Percentiles rank a stretch among this genome's conserved stretches.
Evolutionary conservation across 495 filamentous ascomycete genomes (phyloP).

Genomic region (Zalerion maritima): DNA sequence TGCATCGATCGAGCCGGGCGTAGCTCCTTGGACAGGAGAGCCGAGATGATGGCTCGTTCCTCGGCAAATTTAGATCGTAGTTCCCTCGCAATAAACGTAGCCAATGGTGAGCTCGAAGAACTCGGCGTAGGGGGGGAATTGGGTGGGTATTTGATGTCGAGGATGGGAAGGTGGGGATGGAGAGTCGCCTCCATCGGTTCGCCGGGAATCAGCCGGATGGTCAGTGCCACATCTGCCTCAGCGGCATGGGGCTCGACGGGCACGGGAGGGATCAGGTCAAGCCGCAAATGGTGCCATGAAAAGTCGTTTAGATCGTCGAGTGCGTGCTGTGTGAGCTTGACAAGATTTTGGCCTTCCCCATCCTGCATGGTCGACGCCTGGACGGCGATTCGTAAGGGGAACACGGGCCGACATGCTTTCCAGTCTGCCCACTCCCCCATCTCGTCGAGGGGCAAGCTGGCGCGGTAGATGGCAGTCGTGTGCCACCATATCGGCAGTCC

Average conservation of each 20-base stretch:
- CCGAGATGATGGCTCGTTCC: constrained; percentile 77
- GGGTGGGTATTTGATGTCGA: constrained; percentile 69
- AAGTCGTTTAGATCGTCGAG: constrained; percentile 87
- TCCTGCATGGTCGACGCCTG: constrained; percentile 52
- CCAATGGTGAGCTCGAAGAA: constrained; percentile 58
- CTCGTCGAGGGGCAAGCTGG: constrained; percentile 62
- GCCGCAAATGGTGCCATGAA: constrained; percentile 72
- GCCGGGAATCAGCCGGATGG: constrained; percentile 52
- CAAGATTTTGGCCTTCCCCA: constrained; percentile 57
- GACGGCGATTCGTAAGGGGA: constrained; percentile 70
- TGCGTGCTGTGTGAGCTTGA: constrained; percentile 76
- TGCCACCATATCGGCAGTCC: constrained; percentile 93
- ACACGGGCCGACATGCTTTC: constrained; percentile 78
- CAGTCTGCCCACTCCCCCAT: constrained; percentile 94
- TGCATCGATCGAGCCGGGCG: constrained; percentile 62
- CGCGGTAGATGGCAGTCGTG: constrained; percentile 90
- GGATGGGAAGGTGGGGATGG: constrained; percentile 49
- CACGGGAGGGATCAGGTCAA: constrained; percentile 43
- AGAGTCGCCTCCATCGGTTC: constrained; percentile 47
- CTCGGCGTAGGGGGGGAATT: constrained; percentile 55
- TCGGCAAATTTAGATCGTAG: constrained; percentile 71
- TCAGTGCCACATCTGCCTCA: constrained; percentile 35
- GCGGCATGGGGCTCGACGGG: too few relatives aligned
- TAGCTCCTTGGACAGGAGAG: constrained; percentile 51
- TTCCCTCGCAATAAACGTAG: constrained; percentile 64